A percentile compares a stretch with the other conserved stretches of the same genome.
Conservation (phyloP, 768 basidiomycete genomes). For the Boletus insuetus region DNA sequence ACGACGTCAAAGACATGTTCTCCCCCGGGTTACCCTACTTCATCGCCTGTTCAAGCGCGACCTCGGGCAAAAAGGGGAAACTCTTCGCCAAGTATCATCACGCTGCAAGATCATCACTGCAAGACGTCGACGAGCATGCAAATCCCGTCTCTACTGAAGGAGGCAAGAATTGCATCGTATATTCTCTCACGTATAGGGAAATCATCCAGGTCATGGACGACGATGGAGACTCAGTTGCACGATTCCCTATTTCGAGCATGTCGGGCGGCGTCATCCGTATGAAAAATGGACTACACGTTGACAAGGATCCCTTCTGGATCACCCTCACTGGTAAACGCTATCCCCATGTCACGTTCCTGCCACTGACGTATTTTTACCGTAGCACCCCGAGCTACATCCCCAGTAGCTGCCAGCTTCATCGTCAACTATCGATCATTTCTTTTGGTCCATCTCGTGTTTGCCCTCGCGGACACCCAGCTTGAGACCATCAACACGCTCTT, state of each 20-base stretch:
- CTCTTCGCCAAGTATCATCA: slow-evolving; percentile 21
- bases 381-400: slow-evolving; percentile 17
- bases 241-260: slow-evolving; percentile 9
- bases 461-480: slow-evolving; percentile 14
- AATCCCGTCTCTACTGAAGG: slow-evolving; percentile 11
- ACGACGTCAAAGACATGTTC: slow-evolving; percentile 22
- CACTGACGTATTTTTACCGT: background rate
- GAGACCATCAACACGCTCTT: slow-evolving; percentile 19
- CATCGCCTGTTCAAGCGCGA: slow-evolving; percentile 17
- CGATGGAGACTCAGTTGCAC: background rate
- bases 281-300: slow-evolving; percentile 13
- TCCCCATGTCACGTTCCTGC: background rate
- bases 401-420: slow-evolving; percentile 20
- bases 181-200: slow-evolving; percentile 15
- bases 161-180: slow-evolving; percentile 23
- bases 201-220: slow-evolving; percentile 7
- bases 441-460: slow-evolving; percentile 22
- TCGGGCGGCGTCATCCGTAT: slow-evolving; percentile 19
- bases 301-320: slow-evolving; percentile 13
- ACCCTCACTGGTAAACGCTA: slow-evolving; percentile 1
- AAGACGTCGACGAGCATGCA: slow-evolving; percentile 14
- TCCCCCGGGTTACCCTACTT: slow-evolving; percentile 22
- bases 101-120: background rate
- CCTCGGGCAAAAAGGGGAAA: slow-evolving; percentile 18
- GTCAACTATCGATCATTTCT: slow-evolving; percentile 18